Conservation (phyloP, 768 basidiomycete species). For the Tylopilus rubrobrunneus region DNA sequence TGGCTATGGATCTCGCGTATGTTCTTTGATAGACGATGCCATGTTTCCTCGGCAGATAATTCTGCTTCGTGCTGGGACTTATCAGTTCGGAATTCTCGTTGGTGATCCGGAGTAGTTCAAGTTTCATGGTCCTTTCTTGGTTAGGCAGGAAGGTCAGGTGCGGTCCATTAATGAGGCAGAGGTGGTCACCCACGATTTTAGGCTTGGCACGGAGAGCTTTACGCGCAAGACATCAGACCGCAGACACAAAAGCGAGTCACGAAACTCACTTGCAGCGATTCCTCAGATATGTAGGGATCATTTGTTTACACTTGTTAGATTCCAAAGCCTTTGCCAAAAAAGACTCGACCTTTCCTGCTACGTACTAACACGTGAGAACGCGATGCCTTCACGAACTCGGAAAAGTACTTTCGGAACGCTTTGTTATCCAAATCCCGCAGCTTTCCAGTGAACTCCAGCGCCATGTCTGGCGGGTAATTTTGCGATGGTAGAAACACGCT, state of each 20-base stretch:
- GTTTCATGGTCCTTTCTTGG: constrained; percentile 44
- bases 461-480: constrained; percentile 77
- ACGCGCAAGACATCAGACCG: constrained; percentile 12
- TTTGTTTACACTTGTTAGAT: constrained; percentile 33
- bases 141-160: constrained; percentile 15
- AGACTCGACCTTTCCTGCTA: not conserved
- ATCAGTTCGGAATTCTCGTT: not conserved
- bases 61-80: constrained; percentile 61
- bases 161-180: constrained; percentile 15
- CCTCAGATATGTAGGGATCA: constrained; percentile 12
- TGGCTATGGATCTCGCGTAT: constrained; percentile 95
- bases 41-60: constrained; percentile 79
- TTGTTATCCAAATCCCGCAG: constrained; percentile 72
- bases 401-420: constrained; percentile 81
- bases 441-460: constrained; percentile 74
- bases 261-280: constrained; percentile 30
- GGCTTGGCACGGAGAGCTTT: constrained; percentile 31
- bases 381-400: constrained; percentile 75
- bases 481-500: constrained; percentile 82
- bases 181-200: constrained; percentile 38
- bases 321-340: constrained; percentile 32
- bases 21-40: constrained; percentile 75
- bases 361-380: constrained; percentile 36
- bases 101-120: not conserved
- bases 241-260: not conserved